Evolutionary conservation across 2,329 filamentous ascomycete genomes (phyloP), one percentile per base, ranked within the genome.

Genomic region (Fusarium agapanthi): DNA sequence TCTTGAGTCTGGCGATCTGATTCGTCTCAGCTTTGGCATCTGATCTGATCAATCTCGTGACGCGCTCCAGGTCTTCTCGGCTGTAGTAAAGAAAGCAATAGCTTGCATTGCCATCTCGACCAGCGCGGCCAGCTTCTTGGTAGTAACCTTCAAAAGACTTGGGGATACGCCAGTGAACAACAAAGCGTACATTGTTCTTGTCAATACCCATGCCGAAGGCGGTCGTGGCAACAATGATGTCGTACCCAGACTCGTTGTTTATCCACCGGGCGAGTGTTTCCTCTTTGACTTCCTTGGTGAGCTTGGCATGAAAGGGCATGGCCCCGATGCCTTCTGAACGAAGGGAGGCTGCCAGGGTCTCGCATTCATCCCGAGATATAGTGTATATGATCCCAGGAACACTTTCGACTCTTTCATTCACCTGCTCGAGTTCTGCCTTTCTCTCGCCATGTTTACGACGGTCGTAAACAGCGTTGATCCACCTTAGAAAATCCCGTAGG

Each of bases 201-300:
- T 98, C 95, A 72, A 98, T 98, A 32, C 95, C 95, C 95, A 98
- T 98, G 6, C 95, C 95, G 77, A 98, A 98, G 0, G 95, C 95
- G 3, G 94, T 98, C 0, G 95, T 98, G 4, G 95, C 95, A 34
- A 98, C 95, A 68, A 98, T 95, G 54, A 98, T 90, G 80, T 96
- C 95, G 82, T 96, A 97, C 3, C 92, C 92, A 32, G 88, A 86
- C 60, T 89, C 88, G 79, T 94, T 93, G 61, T 87, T 86, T 50
- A 95, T 90, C 93, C 93, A 95, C 24, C 88, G 88, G 22, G 87
- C 82, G 8, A 95, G 85, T 4, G 92, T 92, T 65, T 92, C 89
- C 73, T 93, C 91, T 77, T 94, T 95, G 63, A 88, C 86, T 12
- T 90, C 85, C 78, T 91, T 88, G 62, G 89, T 81, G 72, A 96